These are phyloP conservation scores for Carpinus fangiana DNA, from an alignment of 306 rosid genomes.

Conservation along the genomic window DNA sequence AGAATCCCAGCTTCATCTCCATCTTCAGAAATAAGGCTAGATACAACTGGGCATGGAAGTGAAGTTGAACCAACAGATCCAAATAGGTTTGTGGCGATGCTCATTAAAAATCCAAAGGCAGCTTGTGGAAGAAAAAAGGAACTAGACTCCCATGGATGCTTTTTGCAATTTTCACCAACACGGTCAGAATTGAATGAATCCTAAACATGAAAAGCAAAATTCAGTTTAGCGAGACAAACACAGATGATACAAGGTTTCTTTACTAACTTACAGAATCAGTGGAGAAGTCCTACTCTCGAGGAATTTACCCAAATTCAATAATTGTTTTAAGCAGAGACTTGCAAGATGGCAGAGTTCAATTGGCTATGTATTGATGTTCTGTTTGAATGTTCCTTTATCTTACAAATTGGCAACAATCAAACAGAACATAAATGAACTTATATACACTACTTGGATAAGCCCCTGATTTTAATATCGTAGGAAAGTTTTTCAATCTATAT, in stretches of 20 bases:
- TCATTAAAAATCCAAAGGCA: conserved; percentile 66
- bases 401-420: neutral
- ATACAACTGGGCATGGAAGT: conserved; percentile 40
- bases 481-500: no score
- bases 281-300: neutral
- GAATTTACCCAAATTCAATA: neutral
- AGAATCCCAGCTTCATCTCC: conserved; percentile 41
- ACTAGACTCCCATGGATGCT: conserved; percentile 50
- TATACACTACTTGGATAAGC: neutral
- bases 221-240: conserved; percentile 27
- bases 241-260: conserved; percentile 12
- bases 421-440: neutral
- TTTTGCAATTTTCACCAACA: conserved; percentile 38
- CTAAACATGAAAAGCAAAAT: conserved; percentile 44
- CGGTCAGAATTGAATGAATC: conserved; percentile 37
- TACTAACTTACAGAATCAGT: neutral
- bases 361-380: neutral
- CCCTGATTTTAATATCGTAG: no score
- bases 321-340: neutral
- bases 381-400: neutral
- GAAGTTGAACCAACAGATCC: conserved; percentile 56
- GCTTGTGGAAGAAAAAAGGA: conserved; percentile 70
- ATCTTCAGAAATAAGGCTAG: conserved; percentile 48
- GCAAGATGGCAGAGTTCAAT: neutral
- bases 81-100: conserved; percentile 54